phyloP scores from a whole-genome alignment of 805 yeast genomes.

The Saccharomycopsis synnaedendra region DNA sequence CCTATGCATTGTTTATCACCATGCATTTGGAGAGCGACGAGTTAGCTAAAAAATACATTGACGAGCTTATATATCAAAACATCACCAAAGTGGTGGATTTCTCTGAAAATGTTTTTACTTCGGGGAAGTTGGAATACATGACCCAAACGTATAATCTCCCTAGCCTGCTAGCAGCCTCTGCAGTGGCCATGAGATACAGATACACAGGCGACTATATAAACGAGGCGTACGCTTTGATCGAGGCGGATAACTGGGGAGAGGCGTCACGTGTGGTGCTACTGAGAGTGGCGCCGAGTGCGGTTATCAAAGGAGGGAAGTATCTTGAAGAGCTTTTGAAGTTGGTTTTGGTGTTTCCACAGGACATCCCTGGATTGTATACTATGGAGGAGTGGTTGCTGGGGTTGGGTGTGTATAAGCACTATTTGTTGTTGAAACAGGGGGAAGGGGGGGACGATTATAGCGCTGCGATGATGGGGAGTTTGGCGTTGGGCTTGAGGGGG shows the following conservation, averaged over 20 bases:
- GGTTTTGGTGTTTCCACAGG: conserved; percentile 31
- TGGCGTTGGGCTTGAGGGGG: conserved; percentile 4
- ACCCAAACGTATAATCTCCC: conserved; percentile 30
- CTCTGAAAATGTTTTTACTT: not conserved
- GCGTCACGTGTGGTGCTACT: conserved; percentile 52
- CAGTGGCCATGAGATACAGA: conserved; percentile 48
- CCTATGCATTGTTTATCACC: conserved; percentile 52
- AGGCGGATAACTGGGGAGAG: conserved; percentile 45
- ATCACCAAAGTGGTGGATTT: conserved; percentile 19
- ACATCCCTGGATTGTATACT: conserved; percentile 19
- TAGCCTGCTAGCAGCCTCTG: conserved; percentile 33
- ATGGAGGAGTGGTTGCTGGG: conserved; percentile 44
- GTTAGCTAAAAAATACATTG: conserved; percentile 30
- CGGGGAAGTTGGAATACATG: not conserved
- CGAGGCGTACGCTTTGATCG: conserved; percentile 50
- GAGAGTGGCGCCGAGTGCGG: conserved; percentile 62
- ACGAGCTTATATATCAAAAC: conserved; percentile 14
- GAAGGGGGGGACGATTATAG: not conserved
- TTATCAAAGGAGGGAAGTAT: conserved; percentile 35
- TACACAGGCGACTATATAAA: conserved; percentile 38
- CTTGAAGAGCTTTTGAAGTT: conserved; percentile 26
- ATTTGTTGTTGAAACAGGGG: conserved; percentile 24
- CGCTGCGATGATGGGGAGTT: conserved; percentile 4
- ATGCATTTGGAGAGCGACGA: conserved; percentile 43
- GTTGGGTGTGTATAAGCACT: conserved; percentile 45